A percentile compares a stretch with the other conserved stretches of the same genome.
Evolutionary conservation across 345 rosid species (phyloP).

Genomic region (Lepidium didymum): DNA sequence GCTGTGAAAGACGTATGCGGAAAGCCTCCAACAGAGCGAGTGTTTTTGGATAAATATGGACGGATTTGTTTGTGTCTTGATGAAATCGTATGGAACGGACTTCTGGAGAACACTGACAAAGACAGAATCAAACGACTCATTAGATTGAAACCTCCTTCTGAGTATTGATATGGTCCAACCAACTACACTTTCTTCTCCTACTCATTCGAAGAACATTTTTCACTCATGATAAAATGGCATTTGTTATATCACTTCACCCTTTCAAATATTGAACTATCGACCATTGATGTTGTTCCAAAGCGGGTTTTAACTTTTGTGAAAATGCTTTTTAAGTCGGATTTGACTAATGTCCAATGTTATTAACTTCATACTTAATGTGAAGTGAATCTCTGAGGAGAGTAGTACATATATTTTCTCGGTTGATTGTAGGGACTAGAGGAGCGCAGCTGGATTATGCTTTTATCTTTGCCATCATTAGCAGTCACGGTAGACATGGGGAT

Average conservation of each 20-base stretch:
- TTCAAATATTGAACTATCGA: background rate
- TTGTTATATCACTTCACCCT: constrained; percentile 5
- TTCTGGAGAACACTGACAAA: constrained; percentile 79
- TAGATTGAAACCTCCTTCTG: constrained; percentile 86
- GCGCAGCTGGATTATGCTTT: too few species aligned
- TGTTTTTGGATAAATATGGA: constrained; percentile 93
- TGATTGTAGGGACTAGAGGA: too few species aligned
- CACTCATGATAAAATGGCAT: background rate
- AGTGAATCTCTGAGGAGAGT: background rate
- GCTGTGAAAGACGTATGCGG: constrained; percentile 89
- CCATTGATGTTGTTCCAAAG: background rate
- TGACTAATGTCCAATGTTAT: background rate
- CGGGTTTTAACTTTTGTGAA: background rate
- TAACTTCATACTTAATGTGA: background rate
- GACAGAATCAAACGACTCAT: constrained; percentile 77
- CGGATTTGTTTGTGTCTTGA: constrained; percentile 84
- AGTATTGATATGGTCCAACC: constrained; percentile 36
- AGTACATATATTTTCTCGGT: background rate
- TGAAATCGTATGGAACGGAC: constrained; percentile 82
- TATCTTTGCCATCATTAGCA: too few species aligned
- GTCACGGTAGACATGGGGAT: too few species aligned
- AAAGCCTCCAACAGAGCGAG: constrained; percentile 89
- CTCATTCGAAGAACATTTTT: background rate
- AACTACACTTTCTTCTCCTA: background rate
- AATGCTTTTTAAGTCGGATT: background rate